Conservation (phyloP, 495 filamentous ascomycete genomes). For the Trichocladium uniseriatum region DNA sequence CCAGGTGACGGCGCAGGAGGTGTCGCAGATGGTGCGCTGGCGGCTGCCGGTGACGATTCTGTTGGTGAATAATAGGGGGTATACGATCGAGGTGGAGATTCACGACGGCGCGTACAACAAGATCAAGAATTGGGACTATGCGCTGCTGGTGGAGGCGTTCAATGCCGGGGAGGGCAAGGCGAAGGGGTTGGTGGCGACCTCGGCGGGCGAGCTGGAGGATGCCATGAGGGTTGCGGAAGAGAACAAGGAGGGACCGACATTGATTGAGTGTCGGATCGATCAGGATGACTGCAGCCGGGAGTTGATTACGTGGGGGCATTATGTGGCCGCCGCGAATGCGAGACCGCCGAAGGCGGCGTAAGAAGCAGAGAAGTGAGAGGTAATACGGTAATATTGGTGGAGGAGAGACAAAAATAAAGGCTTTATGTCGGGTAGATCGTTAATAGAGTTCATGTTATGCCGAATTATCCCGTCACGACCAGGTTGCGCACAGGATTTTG, state of each 20-base stretch:
- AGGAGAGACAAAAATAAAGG: no score
- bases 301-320: conserved; percentile 24
- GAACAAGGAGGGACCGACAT: conserved; percentile 14
- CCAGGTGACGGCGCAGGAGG: conserved; percentile 26
- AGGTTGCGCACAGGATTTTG: no score
- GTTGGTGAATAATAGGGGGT: conserved; percentile 41
- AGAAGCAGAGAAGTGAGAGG: no score
- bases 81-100: conserved; percentile 45
- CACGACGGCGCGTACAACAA: conserved; percentile 31
- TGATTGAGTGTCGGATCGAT: conserved; percentile 21
- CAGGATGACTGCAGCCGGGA: conserved; percentile 21
- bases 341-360: conserved; percentile 7
- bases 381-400: no score
- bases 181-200: conserved; percentile 12
- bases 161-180: conserved; percentile 14
- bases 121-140: conserved; percentile 24
- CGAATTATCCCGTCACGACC: no score
- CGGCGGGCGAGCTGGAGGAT: conserved; percentile 15
- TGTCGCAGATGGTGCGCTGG: conserved; percentile 23
- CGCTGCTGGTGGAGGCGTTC: conserved; percentile 16
- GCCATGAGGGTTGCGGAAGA: conserved; percentile 5
- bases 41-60: conserved; percentile 22
- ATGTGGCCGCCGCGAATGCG: conserved; percentile 19
- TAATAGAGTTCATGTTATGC: no score
- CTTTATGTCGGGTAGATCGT: no score